phyloP scores from a whole-genome alignment of 352 stramenopile genomes.

The Globisporangium uncinulatum region DNA sequence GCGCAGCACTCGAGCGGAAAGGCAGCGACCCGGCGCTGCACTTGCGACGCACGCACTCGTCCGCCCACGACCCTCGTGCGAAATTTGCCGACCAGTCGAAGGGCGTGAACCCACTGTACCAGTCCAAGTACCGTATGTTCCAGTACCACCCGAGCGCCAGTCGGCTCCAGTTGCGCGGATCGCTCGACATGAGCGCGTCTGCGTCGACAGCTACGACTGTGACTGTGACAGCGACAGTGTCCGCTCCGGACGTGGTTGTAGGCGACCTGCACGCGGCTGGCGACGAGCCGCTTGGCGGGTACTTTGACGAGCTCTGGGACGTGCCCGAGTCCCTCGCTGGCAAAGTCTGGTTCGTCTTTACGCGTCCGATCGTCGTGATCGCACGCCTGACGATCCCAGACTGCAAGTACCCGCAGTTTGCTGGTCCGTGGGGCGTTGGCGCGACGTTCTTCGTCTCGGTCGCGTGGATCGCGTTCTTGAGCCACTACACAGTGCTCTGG shows the following conservation, averaged over 20 bases:
- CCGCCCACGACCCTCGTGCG: constrained; percentile 10
- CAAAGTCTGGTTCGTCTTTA: constrained; percentile 59
- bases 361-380: constrained; percentile 58
- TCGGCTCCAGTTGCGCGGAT: constrained; percentile 10
- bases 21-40: constrained; percentile 16
- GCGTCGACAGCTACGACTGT: not conserved
- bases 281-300: constrained; percentile 32
- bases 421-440: constrained; percentile 32
- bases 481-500: constrained; percentile 59
- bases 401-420: constrained; percentile 57
- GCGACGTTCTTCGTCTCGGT: constrained; percentile 65
- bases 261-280: constrained; percentile 1
- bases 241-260: not conserved
- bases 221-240: not conserved
- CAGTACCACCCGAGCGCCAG: constrained; percentile 39
- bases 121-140: constrained; percentile 71
- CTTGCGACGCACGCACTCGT: constrained; percentile 6
- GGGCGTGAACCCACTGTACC: constrained; percentile 48
- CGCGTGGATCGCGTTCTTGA: constrained; percentile 68
- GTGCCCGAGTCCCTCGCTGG: constrained; percentile 29
- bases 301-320: constrained; percentile 57
- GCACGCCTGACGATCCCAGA: constrained; percentile 70
- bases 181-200: not conserved
- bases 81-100: constrained; percentile 28
- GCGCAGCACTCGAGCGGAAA: constrained; percentile 1